Conservation (phyloP, 345 rosid species). For the Bruguiera parviflora region DNA sequence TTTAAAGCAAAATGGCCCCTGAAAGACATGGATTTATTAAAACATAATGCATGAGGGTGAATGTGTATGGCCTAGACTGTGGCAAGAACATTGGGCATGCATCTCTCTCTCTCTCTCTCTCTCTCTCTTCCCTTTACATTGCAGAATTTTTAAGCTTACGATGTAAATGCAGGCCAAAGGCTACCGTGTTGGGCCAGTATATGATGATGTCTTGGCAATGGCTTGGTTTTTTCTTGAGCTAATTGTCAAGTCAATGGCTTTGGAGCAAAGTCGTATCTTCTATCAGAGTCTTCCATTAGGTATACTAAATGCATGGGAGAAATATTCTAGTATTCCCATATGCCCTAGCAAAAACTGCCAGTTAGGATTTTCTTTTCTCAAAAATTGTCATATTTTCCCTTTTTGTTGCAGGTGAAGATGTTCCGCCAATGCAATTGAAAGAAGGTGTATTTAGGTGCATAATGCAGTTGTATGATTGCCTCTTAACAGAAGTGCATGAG, state of each 20-base stretch:
- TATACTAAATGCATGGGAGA: constrained; percentile 17
- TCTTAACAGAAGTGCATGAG: constrained; percentile 94
- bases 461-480: constrained; percentile 91
- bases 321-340: not conserved
- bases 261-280: constrained; percentile 92
- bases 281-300: constrained; percentile 88
- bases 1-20: too few species aligned
- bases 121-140: not conserved
- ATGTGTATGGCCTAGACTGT: not conserved
- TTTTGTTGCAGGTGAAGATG: constrained; percentile 74
- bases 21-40: too few species aligned
- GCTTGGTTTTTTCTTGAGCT: constrained; percentile 99
- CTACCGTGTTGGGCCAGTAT: constrained; percentile 98
- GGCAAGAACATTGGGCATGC: not conserved
- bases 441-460: constrained; percentile 93
- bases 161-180: constrained; percentile 82
- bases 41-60: not conserved
- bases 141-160: not conserved
- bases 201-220: constrained; percentile 98
- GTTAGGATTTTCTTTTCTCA: too few species aligned
- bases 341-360: not conserved
- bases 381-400: not conserved
- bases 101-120: not conserved
- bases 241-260: constrained; percentile 94
- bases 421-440: constrained; percentile 94